These are phyloP conservation scores for Fusarium verrucosum DNA, from an alignment of 2,329 filamentous ascomycete genomes.

Conservation along the genomic window DNA sequence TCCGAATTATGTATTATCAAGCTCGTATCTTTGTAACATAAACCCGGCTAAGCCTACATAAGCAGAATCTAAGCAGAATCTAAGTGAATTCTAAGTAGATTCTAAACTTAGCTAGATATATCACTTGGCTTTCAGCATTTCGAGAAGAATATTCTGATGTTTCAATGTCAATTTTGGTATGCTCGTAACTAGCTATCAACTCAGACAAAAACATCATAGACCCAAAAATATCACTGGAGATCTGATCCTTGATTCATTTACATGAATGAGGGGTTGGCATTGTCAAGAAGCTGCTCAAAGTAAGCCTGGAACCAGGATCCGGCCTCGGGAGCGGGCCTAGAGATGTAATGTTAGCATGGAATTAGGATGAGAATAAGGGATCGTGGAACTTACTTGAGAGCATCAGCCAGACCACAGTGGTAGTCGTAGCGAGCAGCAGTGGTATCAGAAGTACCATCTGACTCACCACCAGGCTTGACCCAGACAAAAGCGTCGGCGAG, in stretches of 20 bases:
- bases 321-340: slow-evolving; percentile 72
- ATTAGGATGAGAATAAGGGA: accelerated
- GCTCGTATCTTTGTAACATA: too few relatives aligned
- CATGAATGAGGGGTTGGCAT: slow-evolving; percentile 63
- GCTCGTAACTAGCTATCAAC: neutral
- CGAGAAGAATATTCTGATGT: neutral
- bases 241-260: neutral
- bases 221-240: too few relatives aligned
- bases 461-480: slow-evolving; percentile 74
- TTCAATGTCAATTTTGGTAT: neutral
- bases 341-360: slow-evolving; percentile 40
- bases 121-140: neutral
- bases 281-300: slow-evolving; percentile 65
- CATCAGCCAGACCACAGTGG: slow-evolving; percentile 60
- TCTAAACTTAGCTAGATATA: too few relatives aligned
- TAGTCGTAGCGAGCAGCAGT: slow-evolving; percentile 52
- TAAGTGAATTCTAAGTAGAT: too few relatives aligned
- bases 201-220: neutral
- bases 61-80: too few relatives aligned
- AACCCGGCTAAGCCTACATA: too few relatives aligned
- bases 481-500: slow-evolving; percentile 74
- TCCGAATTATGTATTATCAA: too few relatives aligned
- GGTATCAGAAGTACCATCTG: slow-evolving; percentile 59
- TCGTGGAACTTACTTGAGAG: slow-evolving; percentile 51
- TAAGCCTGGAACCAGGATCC: slow-evolving; percentile 73